Evolutionary conservation across 305 asterid genomes (phyloP).

Genomic region (Solanum aculeatissimum): DNA sequence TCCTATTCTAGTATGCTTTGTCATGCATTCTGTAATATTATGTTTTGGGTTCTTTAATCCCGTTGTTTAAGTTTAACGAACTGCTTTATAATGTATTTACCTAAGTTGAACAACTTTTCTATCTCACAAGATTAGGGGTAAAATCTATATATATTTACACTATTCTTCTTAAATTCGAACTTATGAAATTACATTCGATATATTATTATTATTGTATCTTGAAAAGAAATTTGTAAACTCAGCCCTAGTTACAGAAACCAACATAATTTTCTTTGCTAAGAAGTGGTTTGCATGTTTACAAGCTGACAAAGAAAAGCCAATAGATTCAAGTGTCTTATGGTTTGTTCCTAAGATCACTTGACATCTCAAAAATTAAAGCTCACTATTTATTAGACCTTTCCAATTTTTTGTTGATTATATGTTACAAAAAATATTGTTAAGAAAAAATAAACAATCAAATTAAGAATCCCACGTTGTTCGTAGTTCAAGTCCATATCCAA

Average conservation of each 20-base stretch:
- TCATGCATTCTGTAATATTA: too few relatives aligned
- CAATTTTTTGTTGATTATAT: neutral
- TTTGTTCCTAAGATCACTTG: neutral
- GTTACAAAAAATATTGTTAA: neutral
- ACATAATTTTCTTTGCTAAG: neutral
- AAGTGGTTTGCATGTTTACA: neutral
- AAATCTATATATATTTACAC: rapidly evolving
- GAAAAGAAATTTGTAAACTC: neutral
- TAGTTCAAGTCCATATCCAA: neutral
- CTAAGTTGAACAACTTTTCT: too few relatives aligned
- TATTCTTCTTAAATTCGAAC: too few relatives aligned
- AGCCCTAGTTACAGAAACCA: neutral
- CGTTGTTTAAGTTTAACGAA: too few relatives aligned
- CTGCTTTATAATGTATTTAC: too few relatives aligned
- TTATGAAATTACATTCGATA: neutral
- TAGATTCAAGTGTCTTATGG: neutral
- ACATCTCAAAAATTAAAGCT: neutral
- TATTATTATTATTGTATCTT: too few relatives aligned
- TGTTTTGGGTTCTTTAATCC: too few relatives aligned
- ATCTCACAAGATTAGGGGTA: too few relatives aligned
- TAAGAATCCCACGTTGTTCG: neutral
- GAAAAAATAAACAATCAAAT: neutral
- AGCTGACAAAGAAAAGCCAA: neutral
- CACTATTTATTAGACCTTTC: neutral
- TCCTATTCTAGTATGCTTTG: too few relatives aligned